Evolutionary conservation across 2,329 filamentous ascomycete genomes (phyloP).

Genomic region (Ophiostoma australiae): DNA sequence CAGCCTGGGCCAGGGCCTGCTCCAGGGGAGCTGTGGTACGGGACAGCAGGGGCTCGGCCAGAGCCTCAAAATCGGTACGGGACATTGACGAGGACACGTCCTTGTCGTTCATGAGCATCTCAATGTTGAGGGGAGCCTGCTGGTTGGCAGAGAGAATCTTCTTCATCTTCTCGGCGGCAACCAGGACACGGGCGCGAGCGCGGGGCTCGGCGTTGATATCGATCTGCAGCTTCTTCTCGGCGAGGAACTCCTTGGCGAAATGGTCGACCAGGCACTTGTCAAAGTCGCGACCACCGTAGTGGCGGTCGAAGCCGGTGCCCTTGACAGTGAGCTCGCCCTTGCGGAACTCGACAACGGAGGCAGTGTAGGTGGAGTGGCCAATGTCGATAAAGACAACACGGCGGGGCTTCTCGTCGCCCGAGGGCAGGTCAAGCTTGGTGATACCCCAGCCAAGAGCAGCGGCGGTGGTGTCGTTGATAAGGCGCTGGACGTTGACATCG

Average conservation of each 20-base stretch:
- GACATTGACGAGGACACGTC: conserved; percentile 87
- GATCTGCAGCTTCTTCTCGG: conserved; percentile 97
- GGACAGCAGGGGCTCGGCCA: conserved; percentile 77
- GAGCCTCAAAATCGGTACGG: conserved; percentile 86
- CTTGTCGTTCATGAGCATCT: conserved; percentile 97
- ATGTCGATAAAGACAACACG: conserved; percentile 91
- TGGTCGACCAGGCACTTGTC: conserved; percentile 93
- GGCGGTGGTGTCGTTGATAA: conserved; percentile 98
- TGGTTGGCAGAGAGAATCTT: conserved; percentile 97
- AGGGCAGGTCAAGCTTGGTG: conserved; percentile 90
- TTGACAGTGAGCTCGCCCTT: conserved; percentile 96
- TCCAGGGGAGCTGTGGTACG: conserved; percentile 72
- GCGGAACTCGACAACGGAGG: conserved; percentile 89
- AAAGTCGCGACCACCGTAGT: conserved; percentile 96
- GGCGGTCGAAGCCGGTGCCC: conserved; percentile 85
- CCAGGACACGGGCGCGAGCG: conserved; percentile 78
- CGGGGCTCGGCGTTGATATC: conserved; percentile 89
- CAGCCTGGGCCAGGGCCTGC: conserved; percentile 89
- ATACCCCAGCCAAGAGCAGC: conserved; percentile 95
- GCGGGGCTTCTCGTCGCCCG: conserved; percentile 82
- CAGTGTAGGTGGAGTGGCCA: conserved; percentile 93
- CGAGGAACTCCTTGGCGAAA: conserved; percentile 92
- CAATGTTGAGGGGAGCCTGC: conserved; percentile 87
- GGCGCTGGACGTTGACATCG: conserved; percentile 81
- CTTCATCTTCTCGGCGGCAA: conserved; percentile 95